Evolutionary conservation across 306 rosid species (phyloP).

Genomic region (Medicago ruthenica): DNA sequence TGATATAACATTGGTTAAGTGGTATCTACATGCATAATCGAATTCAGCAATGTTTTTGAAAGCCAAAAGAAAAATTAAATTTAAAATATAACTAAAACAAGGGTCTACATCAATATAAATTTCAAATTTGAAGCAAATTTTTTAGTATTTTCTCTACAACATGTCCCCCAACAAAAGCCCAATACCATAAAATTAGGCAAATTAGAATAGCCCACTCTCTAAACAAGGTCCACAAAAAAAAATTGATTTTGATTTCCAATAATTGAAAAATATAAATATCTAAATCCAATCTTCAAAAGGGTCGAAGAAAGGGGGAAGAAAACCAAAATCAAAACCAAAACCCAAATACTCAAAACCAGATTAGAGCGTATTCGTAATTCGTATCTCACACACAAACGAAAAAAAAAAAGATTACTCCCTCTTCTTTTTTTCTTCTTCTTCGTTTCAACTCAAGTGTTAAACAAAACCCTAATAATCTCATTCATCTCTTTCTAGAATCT

Average conservation of each 20-base stretch:
- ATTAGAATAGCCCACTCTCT: background rate
- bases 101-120: no score
- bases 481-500: conserved; percentile 31
- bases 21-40: no score
- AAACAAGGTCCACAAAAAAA: background rate
- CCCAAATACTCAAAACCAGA: background rate
- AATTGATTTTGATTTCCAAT: background rate
- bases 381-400: background rate
- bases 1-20: no score
- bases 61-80: no score
- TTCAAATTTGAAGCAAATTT: no score
- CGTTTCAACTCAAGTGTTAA: conserved; percentile 55
- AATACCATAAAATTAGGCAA: background rate
- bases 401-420: conserved; percentile 46
- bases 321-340: background rate
- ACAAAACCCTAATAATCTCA: conserved; percentile 69
- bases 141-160: no score
- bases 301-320: background rate
- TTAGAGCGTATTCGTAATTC: conserved; percentile 28
- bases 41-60: no score
- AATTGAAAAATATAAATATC: background rate
- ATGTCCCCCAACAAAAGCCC: background rate
- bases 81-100: no score
- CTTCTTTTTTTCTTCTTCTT: background rate
- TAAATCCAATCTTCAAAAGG: conserved; percentile 26